Conservation (phyloP, 257 asterid species). For the Ehretia macrophylla region DNA sequence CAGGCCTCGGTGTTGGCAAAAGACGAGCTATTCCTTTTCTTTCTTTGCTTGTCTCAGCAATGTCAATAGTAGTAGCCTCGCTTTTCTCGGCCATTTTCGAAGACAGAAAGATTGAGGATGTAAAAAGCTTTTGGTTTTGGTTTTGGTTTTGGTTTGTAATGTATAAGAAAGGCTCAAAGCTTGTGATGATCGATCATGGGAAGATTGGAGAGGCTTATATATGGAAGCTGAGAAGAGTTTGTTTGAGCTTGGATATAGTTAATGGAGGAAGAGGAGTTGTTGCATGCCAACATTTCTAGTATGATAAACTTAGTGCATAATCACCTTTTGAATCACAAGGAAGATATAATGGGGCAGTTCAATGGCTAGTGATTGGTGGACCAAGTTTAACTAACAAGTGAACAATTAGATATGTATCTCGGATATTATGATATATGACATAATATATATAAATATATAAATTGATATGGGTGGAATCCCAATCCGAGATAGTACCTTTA, state of each 20-base stretch:
- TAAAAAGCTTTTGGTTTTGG: not conserved
- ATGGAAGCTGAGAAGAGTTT: not conserved
- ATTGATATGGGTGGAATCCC: too few relatives aligned
- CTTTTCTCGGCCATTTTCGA: constrained; percentile 38
- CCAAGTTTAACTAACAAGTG: too few relatives aligned
- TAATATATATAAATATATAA: too few relatives aligned
- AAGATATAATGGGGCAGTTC: constrained; percentile 38
- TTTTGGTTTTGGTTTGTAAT: not conserved
- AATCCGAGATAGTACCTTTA: too few relatives aligned
- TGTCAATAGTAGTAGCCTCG: constrained; percentile 52
- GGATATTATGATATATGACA: too few relatives aligned
- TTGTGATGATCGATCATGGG: constrained; percentile 18
- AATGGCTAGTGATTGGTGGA: not conserved
- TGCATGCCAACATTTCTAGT: constrained; percentile 20
- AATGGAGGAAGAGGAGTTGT: constrained; percentile 58
- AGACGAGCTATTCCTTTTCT: constrained; percentile 75
- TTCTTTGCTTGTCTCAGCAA: constrained; percentile 63
- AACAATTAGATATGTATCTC: too few relatives aligned
- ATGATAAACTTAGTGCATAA: not conserved
- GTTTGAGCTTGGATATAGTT: too few relatives aligned
- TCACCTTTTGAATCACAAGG: constrained; percentile 20
- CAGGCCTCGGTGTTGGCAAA: constrained; percentile 34
- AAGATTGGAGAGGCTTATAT: constrained; percentile 8
- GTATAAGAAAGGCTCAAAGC: too few relatives aligned
- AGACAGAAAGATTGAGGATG: not conserved